phyloP scores from a whole-genome alignment of 1,284 basidiomycete species.

The Trametes sp. region DNA sequence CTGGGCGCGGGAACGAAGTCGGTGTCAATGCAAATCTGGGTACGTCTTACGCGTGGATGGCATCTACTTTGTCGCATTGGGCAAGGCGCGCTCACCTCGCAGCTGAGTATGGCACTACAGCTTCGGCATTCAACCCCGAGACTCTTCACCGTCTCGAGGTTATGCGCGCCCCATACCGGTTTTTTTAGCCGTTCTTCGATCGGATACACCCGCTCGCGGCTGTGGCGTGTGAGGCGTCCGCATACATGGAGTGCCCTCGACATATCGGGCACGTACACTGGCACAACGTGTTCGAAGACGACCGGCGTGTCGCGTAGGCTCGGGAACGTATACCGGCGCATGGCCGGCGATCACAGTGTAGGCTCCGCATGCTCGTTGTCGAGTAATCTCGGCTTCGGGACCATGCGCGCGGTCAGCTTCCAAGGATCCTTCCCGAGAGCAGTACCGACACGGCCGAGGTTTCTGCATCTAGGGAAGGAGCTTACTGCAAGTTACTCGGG shows the following conservation, averaged over 20 bases:
- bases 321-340: background rate
- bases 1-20: background rate
- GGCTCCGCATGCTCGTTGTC: background rate
- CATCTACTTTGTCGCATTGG: background rate
- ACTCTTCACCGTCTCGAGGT: background rate
- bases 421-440: background rate
- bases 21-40: background rate
- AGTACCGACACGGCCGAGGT: background rate
- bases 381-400: background rate
- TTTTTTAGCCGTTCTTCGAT: background rate
- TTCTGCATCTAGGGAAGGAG: background rate
- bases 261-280: background rate
- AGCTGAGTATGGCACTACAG: too few relatives aligned
- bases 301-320: background rate
- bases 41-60: background rate
- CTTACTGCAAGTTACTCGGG: too few relatives aligned
- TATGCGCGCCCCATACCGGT: too few relatives aligned
- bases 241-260: background rate
- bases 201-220: background rate
- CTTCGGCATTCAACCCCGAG: background rate
- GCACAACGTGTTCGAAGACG: background rate
- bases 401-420: background rate
- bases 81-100: background rate
- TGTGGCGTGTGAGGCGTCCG: background rate
- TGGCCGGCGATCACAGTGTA: background rate